Evolutionary conservation across 306 rosid species (phyloP).

Genomic region (Alnus glutinosa): DNA sequence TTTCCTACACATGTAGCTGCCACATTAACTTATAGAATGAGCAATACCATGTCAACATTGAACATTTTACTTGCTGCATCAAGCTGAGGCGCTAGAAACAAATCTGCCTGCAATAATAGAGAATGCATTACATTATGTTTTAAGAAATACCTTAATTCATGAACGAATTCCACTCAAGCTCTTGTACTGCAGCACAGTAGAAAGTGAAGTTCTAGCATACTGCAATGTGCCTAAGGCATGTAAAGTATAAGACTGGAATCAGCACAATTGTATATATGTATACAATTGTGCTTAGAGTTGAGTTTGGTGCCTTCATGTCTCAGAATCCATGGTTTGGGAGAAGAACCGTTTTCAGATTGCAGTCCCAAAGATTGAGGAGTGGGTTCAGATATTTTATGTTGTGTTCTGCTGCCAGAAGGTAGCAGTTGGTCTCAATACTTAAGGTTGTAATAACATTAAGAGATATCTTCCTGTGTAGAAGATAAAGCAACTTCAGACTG

Average conservation of each 20-base stretch:
- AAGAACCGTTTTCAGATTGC: constrained; percentile 2
- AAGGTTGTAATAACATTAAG: not conserved
- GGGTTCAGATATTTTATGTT: not conserved
- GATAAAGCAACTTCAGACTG: not conserved
- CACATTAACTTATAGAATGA: not conserved
- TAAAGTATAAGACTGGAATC: not conserved
- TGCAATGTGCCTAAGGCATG: not conserved
- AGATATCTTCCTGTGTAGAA: not conserved
- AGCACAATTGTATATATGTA: not conserved
- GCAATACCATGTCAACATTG: constrained; percentile 66
- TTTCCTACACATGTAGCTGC: not conserved
- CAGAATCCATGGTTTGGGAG: constrained; percentile 12
- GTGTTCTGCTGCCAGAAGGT: not conserved
- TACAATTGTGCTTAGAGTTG: not conserved
- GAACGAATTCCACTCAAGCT: not conserved
- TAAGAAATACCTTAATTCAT: not conserved
- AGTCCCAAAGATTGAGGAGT: not conserved
- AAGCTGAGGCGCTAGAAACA: constrained; percentile 86
- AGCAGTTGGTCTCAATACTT: not conserved
- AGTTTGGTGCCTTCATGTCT: not conserved
- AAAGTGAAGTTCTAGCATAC: not conserved
- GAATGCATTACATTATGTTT: constrained; percentile 15
- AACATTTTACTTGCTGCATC: constrained; percentile 35
- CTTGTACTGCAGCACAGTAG: not conserved
- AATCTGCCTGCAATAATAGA: constrained; percentile 77